Evolutionary conservation across 345 rosid species (phyloP).

Genomic region (Microcos paniculata): DNA sequence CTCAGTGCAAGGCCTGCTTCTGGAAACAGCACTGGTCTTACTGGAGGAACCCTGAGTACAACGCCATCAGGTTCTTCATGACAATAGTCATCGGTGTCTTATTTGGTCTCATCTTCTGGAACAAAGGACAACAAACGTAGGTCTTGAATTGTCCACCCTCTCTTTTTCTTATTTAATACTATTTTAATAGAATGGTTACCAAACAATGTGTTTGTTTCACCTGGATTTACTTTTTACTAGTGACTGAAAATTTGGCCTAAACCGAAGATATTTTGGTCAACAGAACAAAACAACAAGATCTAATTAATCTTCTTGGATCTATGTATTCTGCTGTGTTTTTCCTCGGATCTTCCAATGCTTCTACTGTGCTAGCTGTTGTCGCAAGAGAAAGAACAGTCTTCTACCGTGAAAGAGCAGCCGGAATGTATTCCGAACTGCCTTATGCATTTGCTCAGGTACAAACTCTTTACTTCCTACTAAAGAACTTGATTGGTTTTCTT

Average conservation of each 20-base stretch:
- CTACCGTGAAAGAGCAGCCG: conserved; percentile 83
- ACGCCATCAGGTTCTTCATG: conserved; percentile 68
- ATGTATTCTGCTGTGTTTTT: conserved; percentile 65
- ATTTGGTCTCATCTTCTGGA: conserved; percentile 81
- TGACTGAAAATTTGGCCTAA: neutral
- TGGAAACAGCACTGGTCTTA: conserved; percentile 80
- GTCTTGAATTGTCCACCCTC: conserved; percentile 2
- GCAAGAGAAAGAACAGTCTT: conserved; percentile 74
- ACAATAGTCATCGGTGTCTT: conserved; percentile 48
- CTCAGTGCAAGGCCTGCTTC: conserved; percentile 69
- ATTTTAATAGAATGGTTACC: too few species aligned
- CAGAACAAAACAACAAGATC: conserved; percentile 57
- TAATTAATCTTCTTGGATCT: conserved; percentile 70
- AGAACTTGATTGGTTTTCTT: neutral
- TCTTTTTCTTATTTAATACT: neutral
- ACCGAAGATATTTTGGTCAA: neutral
- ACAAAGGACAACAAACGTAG: conserved; percentile 56
- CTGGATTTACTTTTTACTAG: neutral
- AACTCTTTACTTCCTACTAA: neutral
- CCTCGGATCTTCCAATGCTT: conserved; percentile 68
- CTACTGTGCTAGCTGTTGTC: conserved; percentile 62
- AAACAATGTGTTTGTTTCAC: neutral
- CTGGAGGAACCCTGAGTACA: conserved; percentile 80
- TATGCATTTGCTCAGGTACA: conserved; percentile 78
- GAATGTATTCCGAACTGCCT: conserved; percentile 84